Base-by-base conservation (phyloP, 2,329 filamentous ascomycete genomes). In the Clonostachys rhizophaga region DNA sequence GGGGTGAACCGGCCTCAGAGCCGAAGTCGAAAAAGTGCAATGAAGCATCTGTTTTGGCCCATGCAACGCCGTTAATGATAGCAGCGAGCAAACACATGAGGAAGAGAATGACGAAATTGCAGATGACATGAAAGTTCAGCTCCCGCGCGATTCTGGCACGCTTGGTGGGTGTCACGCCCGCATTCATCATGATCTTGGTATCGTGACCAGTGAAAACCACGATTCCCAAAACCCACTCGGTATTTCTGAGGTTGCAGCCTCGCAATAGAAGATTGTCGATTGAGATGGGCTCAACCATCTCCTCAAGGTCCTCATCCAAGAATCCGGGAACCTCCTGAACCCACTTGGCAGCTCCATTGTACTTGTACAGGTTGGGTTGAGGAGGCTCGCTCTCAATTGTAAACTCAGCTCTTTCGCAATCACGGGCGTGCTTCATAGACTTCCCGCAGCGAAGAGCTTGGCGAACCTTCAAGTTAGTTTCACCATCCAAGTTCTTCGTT, bases 151-250 rank as follows among this genome's bases (percentile, higher is more conserved):
- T 91, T 55, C 89, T 84, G 36, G 94, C 83, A 52, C 92, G 87
- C 73, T 99, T 99, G 64, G 84, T 95, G 12, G 95, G 94, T 2
- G 94, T 99, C 52, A 92, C 86, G 50, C 94, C 94, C 30, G 94
- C 89, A 63, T 99, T 99, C 72, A 96, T 87, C 94, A 99, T 99
- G 64, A 96, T 97, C 71, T 97, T 99, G 34, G 92, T 96, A 64
- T 99, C 92, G 60, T 91, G 84, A 34, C 94, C 94, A 13, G 94
- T 97, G 68, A 95, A 99, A 16, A 95, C 75, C 44, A 97, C 92
- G 4, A 99, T 80, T 46, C 91, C 94, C 6, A 99, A 78, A 46
- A 91, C 79, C 94, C 94, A 99, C 61, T 97, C 91, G 0, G 94
- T 99, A 65, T 97, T 99, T 54, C 91, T 84, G 43, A 99, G 70